Percentiles rank a stretch among this genome's conserved stretches.
Conservation (phyloP, 1,139 yeast genomes). For the Saccharomycopsis hybrid region DNA sequence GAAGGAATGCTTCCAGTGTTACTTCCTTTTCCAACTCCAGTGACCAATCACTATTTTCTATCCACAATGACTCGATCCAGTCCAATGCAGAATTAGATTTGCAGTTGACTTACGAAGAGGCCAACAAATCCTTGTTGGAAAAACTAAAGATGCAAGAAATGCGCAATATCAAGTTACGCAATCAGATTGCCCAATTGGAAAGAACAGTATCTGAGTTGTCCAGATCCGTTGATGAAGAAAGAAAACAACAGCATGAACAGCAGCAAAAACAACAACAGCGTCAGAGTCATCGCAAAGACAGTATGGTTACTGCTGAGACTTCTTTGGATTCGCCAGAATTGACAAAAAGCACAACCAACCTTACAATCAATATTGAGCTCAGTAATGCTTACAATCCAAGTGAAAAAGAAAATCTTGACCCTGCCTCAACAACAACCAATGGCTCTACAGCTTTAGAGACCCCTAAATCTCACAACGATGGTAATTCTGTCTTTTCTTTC, state of each 20-base stretch:
- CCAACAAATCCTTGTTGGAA: slow-evolving; percentile 15
- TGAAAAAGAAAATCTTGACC: background rate
- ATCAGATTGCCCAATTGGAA: slow-evolving; percentile 1
- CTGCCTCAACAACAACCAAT: background rate
- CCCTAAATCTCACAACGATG: background rate
- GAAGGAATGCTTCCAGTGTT: background rate
- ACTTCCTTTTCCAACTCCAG: background rate
- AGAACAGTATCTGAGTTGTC: background rate
- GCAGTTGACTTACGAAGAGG: slow-evolving; percentile 14
- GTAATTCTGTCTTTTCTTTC: slow-evolving; percentile 1
- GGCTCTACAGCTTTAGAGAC: background rate
- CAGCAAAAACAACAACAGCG: too few species aligned
- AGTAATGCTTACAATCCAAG: background rate
- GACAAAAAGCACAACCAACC: background rate
- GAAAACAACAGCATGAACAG: background rate
- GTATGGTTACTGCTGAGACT: background rate
- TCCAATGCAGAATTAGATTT: slow-evolving; percentile 7
- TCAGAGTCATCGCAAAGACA: too few species aligned
- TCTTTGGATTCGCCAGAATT: background rate
- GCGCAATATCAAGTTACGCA: slow-evolving; percentile 9
- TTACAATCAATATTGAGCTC: background rate
- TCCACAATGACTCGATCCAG: background rate
- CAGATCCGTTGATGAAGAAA: background rate
- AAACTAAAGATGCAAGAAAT: slow-evolving; percentile 14
- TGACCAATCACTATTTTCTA: slow-evolving; percentile 4